phyloP scores from a whole-genome alignment of 2,329 filamentous ascomycete genomes.

The Sordariomycetes sp. region DNA sequence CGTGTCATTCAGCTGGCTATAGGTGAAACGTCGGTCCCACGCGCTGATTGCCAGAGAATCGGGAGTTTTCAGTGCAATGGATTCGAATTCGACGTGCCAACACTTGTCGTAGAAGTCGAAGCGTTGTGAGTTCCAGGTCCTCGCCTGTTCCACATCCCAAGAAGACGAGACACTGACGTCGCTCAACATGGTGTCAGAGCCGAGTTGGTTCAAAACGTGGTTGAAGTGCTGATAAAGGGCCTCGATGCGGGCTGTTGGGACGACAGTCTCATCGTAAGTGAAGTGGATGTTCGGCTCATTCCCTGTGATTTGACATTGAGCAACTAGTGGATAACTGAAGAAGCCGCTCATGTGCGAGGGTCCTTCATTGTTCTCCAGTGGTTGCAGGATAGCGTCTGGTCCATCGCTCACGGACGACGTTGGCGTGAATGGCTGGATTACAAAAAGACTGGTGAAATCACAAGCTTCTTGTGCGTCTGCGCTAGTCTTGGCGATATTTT shows the following conservation, averaged over 20 bases:
- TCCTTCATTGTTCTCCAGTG: not conserved
- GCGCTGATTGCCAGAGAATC: constrained; percentile 16
- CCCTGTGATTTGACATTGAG: not conserved
- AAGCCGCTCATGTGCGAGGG: no score
- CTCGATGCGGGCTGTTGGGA: not conserved
- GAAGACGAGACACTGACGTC: not conserved
- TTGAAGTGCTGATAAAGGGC: constrained; percentile 1
- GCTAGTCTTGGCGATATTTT: constrained; percentile 10
- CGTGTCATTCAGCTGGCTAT: not conserved
- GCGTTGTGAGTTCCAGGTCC: constrained; percentile 24
- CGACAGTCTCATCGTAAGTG: not conserved
- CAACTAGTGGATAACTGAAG: constrained; percentile 2
- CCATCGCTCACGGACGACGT: not conserved
- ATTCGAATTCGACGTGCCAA: not conserved
- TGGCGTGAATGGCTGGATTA: constrained; percentile 7
- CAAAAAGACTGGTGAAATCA: constrained; percentile 12
- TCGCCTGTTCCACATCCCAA: constrained; percentile 1
- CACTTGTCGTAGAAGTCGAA: not conserved
- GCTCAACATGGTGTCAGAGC: not conserved
- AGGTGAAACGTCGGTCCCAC: not conserved
- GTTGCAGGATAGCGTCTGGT: not conserved
- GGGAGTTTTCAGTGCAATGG: constrained; percentile 10
- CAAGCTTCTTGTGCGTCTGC: constrained; percentile 7
- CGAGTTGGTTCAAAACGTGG: constrained; percentile 1
- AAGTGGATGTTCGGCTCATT: not conserved